A percentile compares a stretch with the other conserved stretches of the same genome.
Conservation (phyloP, 202 grass and related monocot genomes). For the Elaeis oleifera region DNA sequence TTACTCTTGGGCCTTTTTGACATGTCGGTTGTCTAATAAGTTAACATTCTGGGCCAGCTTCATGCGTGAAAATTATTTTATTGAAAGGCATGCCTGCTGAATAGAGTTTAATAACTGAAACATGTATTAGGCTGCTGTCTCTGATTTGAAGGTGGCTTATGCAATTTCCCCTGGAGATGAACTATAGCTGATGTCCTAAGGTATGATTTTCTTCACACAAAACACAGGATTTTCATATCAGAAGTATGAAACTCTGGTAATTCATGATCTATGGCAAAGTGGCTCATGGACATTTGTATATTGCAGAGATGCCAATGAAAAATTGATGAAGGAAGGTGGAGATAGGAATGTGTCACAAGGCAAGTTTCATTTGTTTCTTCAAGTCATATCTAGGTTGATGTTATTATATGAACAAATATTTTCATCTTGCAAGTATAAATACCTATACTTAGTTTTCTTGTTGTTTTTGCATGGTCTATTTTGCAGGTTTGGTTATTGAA, state of each 20-base stretch:
- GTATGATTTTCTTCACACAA: constrained; percentile 22
- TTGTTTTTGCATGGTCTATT: constrained; percentile 12
- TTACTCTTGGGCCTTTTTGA: constrained; percentile 12
- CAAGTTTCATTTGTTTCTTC: constrained; percentile 1
- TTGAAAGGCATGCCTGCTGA: too few species aligned
- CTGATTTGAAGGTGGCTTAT: constrained; percentile 73
- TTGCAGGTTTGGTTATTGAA: constrained; percentile 78
- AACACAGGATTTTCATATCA: constrained; percentile 4
- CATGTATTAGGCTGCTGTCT: constrained; percentile 65
- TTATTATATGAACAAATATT: too few species aligned
- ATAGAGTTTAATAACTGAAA: constrained; percentile 12
- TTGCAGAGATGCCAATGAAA: constrained; percentile 43
- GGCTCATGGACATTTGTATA: constrained; percentile 26
- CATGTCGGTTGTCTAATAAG: constrained; percentile 4
- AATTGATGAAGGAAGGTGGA: constrained; percentile 36
- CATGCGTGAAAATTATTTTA: too few species aligned
- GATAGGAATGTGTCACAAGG: constrained; percentile 34
- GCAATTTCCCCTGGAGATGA: constrained; percentile 82
- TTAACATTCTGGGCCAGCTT: too few species aligned
- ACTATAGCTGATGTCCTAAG: constrained; percentile 84
- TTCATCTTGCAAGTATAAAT: too few species aligned
- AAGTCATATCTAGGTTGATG: background rate
- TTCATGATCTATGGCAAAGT: constrained; percentile 4
- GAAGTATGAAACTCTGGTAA: constrained; percentile 8
- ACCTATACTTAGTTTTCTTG: too few species aligned